Evolutionary conservation across 306 rosid genomes (phyloP).

Genomic region (Ochetophila trinervis): DNA sequence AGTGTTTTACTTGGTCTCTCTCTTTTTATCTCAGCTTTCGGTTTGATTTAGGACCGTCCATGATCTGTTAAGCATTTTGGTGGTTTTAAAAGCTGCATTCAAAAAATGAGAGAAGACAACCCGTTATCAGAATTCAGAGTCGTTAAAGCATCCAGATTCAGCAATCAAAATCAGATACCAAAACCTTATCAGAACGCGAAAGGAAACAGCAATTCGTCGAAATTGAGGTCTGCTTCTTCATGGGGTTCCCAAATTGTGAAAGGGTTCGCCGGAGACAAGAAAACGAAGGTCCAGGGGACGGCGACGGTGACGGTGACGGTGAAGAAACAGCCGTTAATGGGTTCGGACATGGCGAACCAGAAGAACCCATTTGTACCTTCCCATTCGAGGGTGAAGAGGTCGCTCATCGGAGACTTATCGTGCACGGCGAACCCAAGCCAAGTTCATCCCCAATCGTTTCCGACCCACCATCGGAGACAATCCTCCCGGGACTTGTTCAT

Average conservation of each 20-base stretch:
- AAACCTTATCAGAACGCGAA: slow-evolving; percentile 53
- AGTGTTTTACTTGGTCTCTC: neutral
- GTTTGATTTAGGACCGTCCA: neutral
- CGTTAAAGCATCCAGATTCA: slow-evolving; percentile 44
- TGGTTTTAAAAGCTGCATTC: neutral
- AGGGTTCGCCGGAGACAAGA: slow-evolving; percentile 77
- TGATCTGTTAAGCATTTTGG: slow-evolving; percentile 7
- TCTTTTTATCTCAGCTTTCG: neutral
- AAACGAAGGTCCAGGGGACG: slow-evolving; percentile 41
- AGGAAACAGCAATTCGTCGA: slow-evolving; percentile 44
- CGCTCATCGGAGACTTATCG: slow-evolving; percentile 73
- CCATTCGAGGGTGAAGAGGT: slow-evolving; percentile 72
- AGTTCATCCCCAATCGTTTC: slow-evolving; percentile 62
- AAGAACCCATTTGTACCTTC: slow-evolving; percentile 48
- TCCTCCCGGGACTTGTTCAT: slow-evolving; percentile 84
- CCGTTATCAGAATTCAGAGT: slow-evolving; percentile 51
- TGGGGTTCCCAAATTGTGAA: slow-evolving; percentile 97
- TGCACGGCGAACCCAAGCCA: slow-evolving; percentile 58
- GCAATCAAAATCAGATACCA: slow-evolving; percentile 80
- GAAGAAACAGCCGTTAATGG: slow-evolving; percentile 53
- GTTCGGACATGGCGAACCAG: slow-evolving; percentile 41
- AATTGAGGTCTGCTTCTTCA: slow-evolving; percentile 60
- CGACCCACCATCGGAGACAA: slow-evolving; percentile 69
- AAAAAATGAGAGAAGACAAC: slow-evolving; percentile 78
- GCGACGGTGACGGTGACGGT: slow-evolving; percentile 4